phyloP scores from a whole-genome alignment of 2,329 filamentous ascomycete species.

The Trichoderma brevicompactum region DNA sequence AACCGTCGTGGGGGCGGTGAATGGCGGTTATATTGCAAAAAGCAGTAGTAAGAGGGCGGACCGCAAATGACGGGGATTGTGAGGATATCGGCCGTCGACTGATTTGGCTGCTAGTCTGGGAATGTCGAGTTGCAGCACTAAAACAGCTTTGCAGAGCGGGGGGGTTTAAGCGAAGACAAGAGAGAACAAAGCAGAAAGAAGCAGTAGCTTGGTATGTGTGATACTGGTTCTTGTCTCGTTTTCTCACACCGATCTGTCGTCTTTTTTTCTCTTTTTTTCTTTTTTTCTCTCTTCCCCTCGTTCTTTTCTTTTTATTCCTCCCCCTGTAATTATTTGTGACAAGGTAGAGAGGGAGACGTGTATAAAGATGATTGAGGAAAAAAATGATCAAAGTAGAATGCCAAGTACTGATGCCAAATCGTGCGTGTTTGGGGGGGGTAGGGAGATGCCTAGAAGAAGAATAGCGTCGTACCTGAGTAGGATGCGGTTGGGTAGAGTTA shows the following conservation, averaged over 20 bases:
- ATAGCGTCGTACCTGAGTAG: conserved; percentile 3
- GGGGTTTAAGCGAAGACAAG: conserved; percentile 18
- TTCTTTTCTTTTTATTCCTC: background rate
- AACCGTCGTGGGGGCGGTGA: conserved; percentile 26
- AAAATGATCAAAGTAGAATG: background rate
- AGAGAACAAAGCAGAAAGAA: conserved; percentile 9
- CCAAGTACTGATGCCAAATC: background rate
- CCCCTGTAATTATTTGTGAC: background rate
- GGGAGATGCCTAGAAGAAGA: conserved; percentile 3
- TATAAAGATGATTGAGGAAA: no score
- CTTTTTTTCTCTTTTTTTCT: background rate
- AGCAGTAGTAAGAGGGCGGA: background rate
- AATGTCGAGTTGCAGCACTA: conserved; percentile 29
- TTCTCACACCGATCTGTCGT: background rate
- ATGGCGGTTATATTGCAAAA: conserved; percentile 25
- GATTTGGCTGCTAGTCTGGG: conserved; percentile 24
- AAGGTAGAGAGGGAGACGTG: background rate
- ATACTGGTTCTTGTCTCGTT: background rate
- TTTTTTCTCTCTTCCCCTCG: background rate
- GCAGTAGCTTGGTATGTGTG: background rate
- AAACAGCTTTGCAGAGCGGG: conserved; percentile 20
- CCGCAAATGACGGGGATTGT: conserved; percentile 25
- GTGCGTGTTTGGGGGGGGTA: background rate
- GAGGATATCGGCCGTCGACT: conserved; percentile 27
- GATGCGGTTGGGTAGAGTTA: background rate